A percentile compares a stretch with the other conserved stretches of the same genome.
Evolutionary conservation across 306 rosid genomes (phyloP).

Genomic region (Cajanus cajan): DNA sequence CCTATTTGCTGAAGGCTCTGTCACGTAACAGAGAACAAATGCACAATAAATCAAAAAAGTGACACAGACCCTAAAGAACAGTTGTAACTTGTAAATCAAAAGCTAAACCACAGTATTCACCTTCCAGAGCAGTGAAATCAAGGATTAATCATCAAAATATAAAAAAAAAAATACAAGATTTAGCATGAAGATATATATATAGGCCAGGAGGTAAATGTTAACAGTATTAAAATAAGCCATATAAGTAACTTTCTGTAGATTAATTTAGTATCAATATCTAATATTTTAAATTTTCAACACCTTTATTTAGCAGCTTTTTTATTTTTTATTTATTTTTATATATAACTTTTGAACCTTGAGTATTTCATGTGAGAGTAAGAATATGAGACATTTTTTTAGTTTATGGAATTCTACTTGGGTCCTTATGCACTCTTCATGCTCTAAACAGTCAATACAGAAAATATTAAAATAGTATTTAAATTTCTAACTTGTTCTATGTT

Average conservation of each 20-base stretch:
- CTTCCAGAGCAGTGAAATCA: constrained; percentile 18
- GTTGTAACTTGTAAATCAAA: constrained; percentile 16
- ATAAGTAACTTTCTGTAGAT: not conserved
- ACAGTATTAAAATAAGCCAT: not conserved
- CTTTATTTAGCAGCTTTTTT: not conserved
- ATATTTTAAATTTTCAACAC: constrained; percentile 7
- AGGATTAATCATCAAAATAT: not conserved
- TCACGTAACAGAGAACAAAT: constrained; percentile 33
- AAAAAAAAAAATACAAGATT: not conserved
- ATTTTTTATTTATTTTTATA: too few species aligned
- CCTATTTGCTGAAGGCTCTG: constrained; percentile 95
- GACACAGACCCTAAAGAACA: constrained; percentile 3
- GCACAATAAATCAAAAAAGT: not conserved
- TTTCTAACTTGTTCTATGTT: not conserved
- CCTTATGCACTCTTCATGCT: not conserved
- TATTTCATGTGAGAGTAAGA: not conserved
- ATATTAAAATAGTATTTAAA: not conserved
- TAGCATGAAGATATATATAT: not conserved
- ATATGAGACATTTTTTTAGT: not conserved
- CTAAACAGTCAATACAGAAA: not conserved
- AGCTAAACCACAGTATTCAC: constrained; percentile 21
- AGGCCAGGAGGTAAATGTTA: not conserved
- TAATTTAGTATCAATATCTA: not conserved
- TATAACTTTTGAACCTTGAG: not conserved
- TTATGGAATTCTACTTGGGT: not conserved